Evolutionary conservation across 345 rosid genomes (phyloP), one percentile per base, ranked within the genome.

Genomic region (Clausena lansium): DNA sequence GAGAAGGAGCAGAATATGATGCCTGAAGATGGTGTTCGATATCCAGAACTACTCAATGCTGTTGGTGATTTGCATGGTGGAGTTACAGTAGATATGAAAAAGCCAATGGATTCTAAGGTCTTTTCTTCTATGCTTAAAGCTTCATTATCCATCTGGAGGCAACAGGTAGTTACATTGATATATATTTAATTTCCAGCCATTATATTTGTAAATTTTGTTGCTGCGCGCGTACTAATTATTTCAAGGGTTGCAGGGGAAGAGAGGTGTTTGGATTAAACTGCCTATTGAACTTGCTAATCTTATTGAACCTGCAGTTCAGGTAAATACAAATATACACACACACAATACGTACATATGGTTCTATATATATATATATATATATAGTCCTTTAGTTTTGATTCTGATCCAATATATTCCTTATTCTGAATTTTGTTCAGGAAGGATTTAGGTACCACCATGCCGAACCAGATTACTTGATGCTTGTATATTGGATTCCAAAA

Each of bases 361-460:
- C 15, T 11, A 41, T 9, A 2, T 9, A n/a, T n/a, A n/a, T n/a
- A n/a, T n/a, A n/a, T n/a, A n/a, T n/a, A n/a, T n/a, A 25, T 4
- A 39, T 41, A 5, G 7, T 24, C 20, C 38, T 9, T 30, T 59
- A 50, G 28, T 7, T 11, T 25, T 57, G 28, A 57, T 41, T 24
- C 45, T 11, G 28, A 24, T n/a, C 77, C 61, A 13, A 13, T n/a
- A n/a, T n/a, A n/a, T 52, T 60, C 24, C 4, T 27, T 13, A 6
- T 3, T 11, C 5, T 45, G 5, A 45, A 45, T 45, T 45, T 17
- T 38, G 79, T 80, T 70, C 87, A 92, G 96, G 87, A 84, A 83
- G 96, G 93, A 66, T 91, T 91, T 84, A 79, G 82, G 77, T 91
- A 85, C 76, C 96, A 91, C 64, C 92, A 91, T 30, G 93, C 96